A percentile compares a stretch with the other conserved stretches of the same genome.
These are phyloP conservation scores for Pulveroboletus sp. DNA, from an alignment of 768 basidiomycete species.

Conservation along the genomic window DNA sequence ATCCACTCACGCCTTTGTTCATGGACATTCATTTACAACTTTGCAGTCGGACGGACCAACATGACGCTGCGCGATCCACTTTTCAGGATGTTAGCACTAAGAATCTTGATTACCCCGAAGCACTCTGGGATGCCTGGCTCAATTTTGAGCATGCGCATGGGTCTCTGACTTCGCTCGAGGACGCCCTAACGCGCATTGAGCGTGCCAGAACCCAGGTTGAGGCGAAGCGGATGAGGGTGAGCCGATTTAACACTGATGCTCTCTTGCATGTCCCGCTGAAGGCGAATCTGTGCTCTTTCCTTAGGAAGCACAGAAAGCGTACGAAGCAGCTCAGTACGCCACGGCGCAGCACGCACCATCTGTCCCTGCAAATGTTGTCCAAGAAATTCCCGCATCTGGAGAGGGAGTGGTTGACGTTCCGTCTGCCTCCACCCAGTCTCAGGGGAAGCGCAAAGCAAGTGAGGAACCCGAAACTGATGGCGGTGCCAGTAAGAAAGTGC, in stretches of 20 bases:
- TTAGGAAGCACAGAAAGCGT: slow-evolving; percentile 63
- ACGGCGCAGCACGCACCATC: slow-evolving; percentile 38
- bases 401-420: slow-evolving; percentile 42
- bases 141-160: slow-evolving; percentile 88
- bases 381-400: background rate
- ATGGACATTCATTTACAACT: background rate
- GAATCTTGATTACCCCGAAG: slow-evolving; percentile 93
- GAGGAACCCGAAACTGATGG: slow-evolving; percentile 39
- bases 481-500: slow-evolving; percentile 59
- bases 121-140: slow-evolving; percentile 87
- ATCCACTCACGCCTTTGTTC: background rate
- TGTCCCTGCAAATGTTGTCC: slow-evolving; percentile 5
- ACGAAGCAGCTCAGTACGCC: slow-evolving; percentile 48
- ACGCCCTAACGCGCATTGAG: slow-evolving; percentile 60
- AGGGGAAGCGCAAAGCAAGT: slow-evolving; percentile 65
- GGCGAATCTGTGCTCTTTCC: background rate
- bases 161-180: slow-evolving; percentile 60
- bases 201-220: slow-evolving; percentile 65
- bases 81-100: slow-evolving; percentile 68
- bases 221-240: slow-evolving; percentile 59
- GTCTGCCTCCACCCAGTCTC: slow-evolving; percentile 34
- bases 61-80: slow-evolving; percentile 60
- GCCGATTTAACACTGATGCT: slow-evolving; percentile 7
- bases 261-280: background rate
- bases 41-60: slow-evolving; percentile 48